Conservation (phyloP, 2,329 filamentous ascomycete genomes). For the Myotisia sp. region DNA sequence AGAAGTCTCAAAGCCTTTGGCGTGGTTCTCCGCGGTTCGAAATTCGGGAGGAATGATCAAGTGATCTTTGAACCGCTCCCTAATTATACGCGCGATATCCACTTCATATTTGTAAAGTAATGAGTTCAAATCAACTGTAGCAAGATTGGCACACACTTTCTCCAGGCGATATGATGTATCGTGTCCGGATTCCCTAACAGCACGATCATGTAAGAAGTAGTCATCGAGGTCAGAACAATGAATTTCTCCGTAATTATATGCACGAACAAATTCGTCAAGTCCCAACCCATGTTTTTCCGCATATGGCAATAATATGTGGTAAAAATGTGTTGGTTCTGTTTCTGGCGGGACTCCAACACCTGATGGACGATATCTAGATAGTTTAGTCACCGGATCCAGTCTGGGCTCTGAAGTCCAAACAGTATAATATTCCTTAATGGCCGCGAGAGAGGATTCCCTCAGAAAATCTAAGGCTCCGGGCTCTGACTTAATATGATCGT, state of each 20-base stretch:
- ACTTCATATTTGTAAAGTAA: constrained; percentile 93
- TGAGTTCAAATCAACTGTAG: constrained; percentile 89
- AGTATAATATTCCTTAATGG: constrained; percentile 90
- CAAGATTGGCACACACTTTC: constrained; percentile 70
- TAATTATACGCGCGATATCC: constrained; percentile 79
- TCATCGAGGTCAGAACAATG: constrained; percentile 78
- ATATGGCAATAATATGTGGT: constrained; percentile 68
- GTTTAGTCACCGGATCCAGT: constrained; percentile 59
- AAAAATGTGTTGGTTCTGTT: constrained; percentile 76
- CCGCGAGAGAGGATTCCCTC: constrained; percentile 63
- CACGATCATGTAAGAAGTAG: constrained; percentile 91
- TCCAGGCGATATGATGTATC: constrained; percentile 93
- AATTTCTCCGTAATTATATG: constrained; percentile 68
- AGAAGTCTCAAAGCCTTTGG: constrained; percentile 64
- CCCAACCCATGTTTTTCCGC: constrained; percentile 68
- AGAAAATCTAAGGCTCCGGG: constrained; percentile 69
- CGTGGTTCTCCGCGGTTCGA: constrained; percentile 49
- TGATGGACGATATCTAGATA: constrained; percentile 73
- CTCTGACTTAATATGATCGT: constrained; percentile 82
- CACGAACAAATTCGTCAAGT: constrained; percentile 71
- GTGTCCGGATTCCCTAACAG: constrained; percentile 89
- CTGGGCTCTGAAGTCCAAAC: constrained; percentile 75
- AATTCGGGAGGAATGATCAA: constrained; percentile 73
- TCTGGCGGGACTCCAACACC: constrained; percentile 80
- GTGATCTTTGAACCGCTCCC: constrained; percentile 67